Evolutionary conservation across 495 filamentous ascomycete species (phyloP), one percentile per base, ranked within the genome.

Genomic region (Corynascus novoguineensis): DNA sequence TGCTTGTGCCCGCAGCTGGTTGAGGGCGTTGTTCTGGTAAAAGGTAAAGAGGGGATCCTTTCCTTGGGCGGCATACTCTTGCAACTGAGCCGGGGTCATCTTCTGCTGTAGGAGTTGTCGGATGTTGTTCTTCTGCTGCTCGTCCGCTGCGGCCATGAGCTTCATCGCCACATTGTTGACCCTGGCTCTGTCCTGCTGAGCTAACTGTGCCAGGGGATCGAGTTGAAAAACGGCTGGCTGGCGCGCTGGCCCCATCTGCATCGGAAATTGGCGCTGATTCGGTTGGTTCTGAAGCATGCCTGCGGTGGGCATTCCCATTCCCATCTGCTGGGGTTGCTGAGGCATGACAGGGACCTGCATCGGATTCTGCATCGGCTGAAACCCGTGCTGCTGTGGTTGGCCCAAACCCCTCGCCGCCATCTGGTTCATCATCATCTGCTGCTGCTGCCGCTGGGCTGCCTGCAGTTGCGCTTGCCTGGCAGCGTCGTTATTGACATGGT

Each of bases 401-500:
- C 67, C 68, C 66, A 77, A 66, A 31, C 64, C 67, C 38, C 76
- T 71, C 14, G 48, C 49, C 6, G 53, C 63, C 64, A 78, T 73
- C 55, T 74, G 75, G 50, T 72, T 77, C 70, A 78, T 71, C 61
- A 81, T 67, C 70, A 74, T 70, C 45, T 68, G 61, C n/a, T 68
- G 63, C 9, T 67, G 68, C 5, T 61, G 64, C 5, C 61, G 66
- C 29, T 60, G 64, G 17, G 40, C 41, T 5, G 46, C 41, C 15
- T 62, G 61, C 27, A 67, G 31, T 40, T 75, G 73, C 1, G 69
- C 68, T 51, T 78, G 75, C n/a, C 72, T 64, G 32, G 72, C 71
- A 5, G 70, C 73, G 21, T 78, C 71, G 28, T 65, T 64, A 38
- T 64, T 72, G 29, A 80, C 49, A 42, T 68, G 69, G 32, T 72